Evolutionary conservation across 2,329 filamentous ascomycete genomes (phyloP).

Genomic region (Scytalidium lignicola): DNA sequence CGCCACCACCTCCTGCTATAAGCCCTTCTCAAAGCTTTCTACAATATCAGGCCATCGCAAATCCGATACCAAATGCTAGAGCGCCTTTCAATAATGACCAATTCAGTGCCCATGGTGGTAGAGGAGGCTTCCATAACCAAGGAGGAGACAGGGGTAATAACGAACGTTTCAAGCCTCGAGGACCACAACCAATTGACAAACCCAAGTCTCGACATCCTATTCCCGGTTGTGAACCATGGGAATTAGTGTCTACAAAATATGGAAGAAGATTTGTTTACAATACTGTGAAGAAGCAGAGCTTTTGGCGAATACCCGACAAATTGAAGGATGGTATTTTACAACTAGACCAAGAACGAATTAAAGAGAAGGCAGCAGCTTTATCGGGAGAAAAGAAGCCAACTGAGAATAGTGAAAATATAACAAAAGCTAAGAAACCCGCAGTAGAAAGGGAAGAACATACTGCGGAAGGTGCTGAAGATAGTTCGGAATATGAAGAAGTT

Average conservation of each 20-base stretch:
- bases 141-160: conserved; percentile 48
- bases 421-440: conserved; percentile 19
- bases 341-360: conserved; percentile 67
- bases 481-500: conserved; percentile 63
- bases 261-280: conserved; percentile 90
- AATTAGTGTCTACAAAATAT: conserved; percentile 88
- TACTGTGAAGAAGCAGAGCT: conserved; percentile 76
- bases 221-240: conserved; percentile 79
- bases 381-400: conserved; percentile 17
- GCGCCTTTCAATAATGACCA: conserved; percentile 24
- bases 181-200: conserved; percentile 68
- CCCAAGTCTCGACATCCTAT: conserved; percentile 77
- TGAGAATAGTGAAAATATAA: conserved; percentile 22
- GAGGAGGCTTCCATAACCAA: conserved; percentile 37
- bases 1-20: conserved; percentile 15
- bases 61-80: conserved; percentile 33
- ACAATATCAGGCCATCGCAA: conserved; percentile 35
- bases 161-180: conserved; percentile 37
- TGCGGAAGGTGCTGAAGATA: conserved; percentile 43
- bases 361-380: conserved; percentile 44
- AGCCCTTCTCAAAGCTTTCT: conserved; percentile 34
- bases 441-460: conserved; percentile 19
- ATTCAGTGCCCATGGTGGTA: conserved; percentile 17
- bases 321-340: conserved; percentile 72
- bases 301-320: conserved; percentile 90